Percentiles rank a stretch among this genome's conserved stretches.
phyloP scores from a whole-genome alignment of 768 basidiomycete species.

The Termitomyces bulborhizus region DNA sequence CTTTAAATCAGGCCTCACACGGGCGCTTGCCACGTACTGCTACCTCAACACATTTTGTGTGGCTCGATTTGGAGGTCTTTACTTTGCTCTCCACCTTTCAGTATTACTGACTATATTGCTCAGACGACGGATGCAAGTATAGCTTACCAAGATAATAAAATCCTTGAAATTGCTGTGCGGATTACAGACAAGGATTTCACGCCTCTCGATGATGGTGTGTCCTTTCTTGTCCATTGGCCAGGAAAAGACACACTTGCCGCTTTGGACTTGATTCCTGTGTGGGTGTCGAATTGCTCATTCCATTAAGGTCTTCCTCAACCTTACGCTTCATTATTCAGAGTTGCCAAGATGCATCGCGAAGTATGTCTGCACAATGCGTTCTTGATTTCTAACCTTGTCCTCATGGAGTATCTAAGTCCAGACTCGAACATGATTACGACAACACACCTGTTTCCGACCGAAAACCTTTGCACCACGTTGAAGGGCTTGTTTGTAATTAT shows the following conservation, averaged over 20 bases:
- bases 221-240: constrained; percentile 5
- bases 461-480: not conserved
- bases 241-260: not conserved
- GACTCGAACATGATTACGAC: not conserved
- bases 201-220: constrained; percentile 4
- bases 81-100: not conserved
- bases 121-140: not conserved
- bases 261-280: not conserved
- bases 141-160: not conserved
- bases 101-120: not conserved
- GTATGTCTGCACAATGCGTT: not conserved
- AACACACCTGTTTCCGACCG: not conserved
- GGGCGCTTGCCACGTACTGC: not conserved
- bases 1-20: not conserved
- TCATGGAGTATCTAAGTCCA: not conserved
- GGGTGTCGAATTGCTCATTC: not conserved
- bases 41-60: not conserved
- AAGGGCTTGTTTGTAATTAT: constrained; percentile 1
- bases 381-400: not conserved
- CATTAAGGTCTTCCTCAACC: not conserved
- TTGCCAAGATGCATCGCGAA: not conserved
- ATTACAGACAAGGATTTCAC: constrained; percentile 4
- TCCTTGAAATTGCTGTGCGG: constrained; percentile 6
- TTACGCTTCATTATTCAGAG: not conserved
- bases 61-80: not conserved